Evolutionary conservation across 2,329 filamentous ascomycete genomes (phyloP).

Genomic region (Huntiella decipiens): DNA sequence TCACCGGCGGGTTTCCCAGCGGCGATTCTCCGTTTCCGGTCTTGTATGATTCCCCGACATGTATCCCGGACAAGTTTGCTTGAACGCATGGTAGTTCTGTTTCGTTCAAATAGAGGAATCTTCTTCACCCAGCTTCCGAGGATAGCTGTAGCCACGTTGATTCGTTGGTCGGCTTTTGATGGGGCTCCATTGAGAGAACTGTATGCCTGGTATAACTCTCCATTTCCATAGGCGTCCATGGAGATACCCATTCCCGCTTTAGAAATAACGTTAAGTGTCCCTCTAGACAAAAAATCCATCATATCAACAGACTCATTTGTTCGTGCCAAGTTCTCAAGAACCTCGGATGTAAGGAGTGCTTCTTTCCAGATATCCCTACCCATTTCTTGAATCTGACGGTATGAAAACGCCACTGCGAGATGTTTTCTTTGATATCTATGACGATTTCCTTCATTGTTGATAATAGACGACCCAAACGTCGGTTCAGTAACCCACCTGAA

Average conservation of each 20-base stretch:
- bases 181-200: slow-evolving; percentile 31
- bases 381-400: slow-evolving; percentile 65
- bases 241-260: slow-evolving; percentile 52
- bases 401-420: slow-evolving; percentile 68
- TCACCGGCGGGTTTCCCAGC: slow-evolving; percentile 21
- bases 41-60: slow-evolving; percentile 33
- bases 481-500: slow-evolving; percentile 37
- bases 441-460: slow-evolving; percentile 78
- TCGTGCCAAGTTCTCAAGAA: not conserved
- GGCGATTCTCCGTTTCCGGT: slow-evolving; percentile 41
- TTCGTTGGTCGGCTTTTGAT: slow-evolving; percentile 28
- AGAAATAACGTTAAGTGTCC: slow-evolving; percentile 59
- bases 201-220: slow-evolving; percentile 40
- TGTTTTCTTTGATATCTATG: slow-evolving; percentile 68
- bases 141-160: slow-evolving; percentile 41
- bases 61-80: not conserved
- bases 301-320: slow-evolving; percentile 32
- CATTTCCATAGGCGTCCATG: slow-evolving; percentile 46
- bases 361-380: slow-evolving; percentile 76
- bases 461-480: slow-evolving; percentile 49
- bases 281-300: slow-evolving; percentile 43
- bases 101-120: slow-evolving; percentile 48
- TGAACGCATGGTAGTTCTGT: slow-evolving; percentile 40
- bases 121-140: slow-evolving; percentile 39
- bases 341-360: slow-evolving; percentile 35